These are phyloP conservation scores for Dactylonectria estremocensis DNA, from an alignment of 2,329 filamentous ascomycete genomes.

Conservation along the genomic window DNA sequence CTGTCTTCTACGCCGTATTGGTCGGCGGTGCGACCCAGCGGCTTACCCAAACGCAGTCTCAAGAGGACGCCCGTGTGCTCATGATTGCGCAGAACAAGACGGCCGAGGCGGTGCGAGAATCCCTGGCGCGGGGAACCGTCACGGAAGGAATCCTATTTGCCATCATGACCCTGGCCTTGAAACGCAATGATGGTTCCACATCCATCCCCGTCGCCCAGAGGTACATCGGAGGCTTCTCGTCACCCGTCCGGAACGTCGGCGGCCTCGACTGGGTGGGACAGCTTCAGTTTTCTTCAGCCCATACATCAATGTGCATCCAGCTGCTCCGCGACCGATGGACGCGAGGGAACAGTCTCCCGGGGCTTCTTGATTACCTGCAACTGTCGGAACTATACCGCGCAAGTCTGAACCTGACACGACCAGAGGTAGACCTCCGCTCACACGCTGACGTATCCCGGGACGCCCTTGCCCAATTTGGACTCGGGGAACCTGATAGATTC, in stretches of 20 bases:
- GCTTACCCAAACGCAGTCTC: background rate
- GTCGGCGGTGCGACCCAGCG: background rate
- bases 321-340: background rate
- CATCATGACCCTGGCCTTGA: background rate
- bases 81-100: constrained; percentile 5
- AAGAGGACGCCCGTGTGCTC: background rate
- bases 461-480: background rate
- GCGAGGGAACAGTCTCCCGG: background rate
- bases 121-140: background rate
- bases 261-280: constrained; percentile 3
- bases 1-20: background rate
- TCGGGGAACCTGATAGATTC: background rate
- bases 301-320: background rate
- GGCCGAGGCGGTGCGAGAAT: background rate
- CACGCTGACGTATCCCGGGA: background rate
- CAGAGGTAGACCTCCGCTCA: background rate
- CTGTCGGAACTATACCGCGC: constrained; percentile 2
- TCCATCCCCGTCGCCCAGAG: background rate
- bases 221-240: background rate
- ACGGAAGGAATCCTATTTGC: constrained; percentile 1
- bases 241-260: background rate
- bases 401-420: background rate
- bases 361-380: background rate
- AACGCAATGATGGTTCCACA: background rate
- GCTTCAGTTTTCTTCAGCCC: background rate